A percentile compares a stretch with the other conserved stretches of the same genome.
phyloP scores from a whole-genome alignment of 2,329 filamentous ascomycete species.

The Mollisia scopiformis region DNA sequence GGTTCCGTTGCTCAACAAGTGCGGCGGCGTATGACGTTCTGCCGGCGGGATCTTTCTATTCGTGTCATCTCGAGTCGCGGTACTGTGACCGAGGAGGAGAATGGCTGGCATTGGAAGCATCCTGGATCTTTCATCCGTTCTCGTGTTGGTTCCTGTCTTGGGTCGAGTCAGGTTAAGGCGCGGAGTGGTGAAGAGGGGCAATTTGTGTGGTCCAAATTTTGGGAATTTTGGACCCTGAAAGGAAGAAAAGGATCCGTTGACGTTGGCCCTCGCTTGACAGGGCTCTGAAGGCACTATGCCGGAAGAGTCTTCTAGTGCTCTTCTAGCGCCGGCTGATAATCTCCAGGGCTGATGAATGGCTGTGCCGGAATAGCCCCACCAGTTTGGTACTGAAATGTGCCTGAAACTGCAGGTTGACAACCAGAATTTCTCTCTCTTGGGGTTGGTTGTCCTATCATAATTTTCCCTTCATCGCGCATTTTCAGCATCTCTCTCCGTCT shows the following conservation, averaged over 20 bases:
- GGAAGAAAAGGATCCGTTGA: no score
- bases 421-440: no score
- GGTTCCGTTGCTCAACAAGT: slow-evolving; percentile 15
- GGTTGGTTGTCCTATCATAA: not conserved
- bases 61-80: not conserved
- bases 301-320: slow-evolving; percentile 17
- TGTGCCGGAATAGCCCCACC: not conserved
- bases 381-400: not conserved
- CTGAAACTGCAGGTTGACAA: not conserved
- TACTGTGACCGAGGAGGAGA: not conserved
- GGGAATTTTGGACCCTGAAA: not conserved
- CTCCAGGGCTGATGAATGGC: no score
- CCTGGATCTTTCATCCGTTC: no score
- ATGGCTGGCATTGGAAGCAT: no score
- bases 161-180: slow-evolving; percentile 2
- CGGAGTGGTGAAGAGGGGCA: not conserved
- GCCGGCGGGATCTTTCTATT: slow-evolving; percentile 1
- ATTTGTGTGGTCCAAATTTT: not conserved
- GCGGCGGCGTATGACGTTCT: slow-evolving; percentile 24
- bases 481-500: not conserved
- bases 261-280: not conserved
- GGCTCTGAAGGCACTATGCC: slow-evolving; percentile 7
- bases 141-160: not conserved
- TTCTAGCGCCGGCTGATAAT: no score
- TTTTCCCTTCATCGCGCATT: not conserved